Percentiles rank a stretch among this genome's conserved stretches.
Evolutionary conservation across 352 stramenopile genomes (phyloP).

Genomic region (Aphanomyces stellatus): DNA sequence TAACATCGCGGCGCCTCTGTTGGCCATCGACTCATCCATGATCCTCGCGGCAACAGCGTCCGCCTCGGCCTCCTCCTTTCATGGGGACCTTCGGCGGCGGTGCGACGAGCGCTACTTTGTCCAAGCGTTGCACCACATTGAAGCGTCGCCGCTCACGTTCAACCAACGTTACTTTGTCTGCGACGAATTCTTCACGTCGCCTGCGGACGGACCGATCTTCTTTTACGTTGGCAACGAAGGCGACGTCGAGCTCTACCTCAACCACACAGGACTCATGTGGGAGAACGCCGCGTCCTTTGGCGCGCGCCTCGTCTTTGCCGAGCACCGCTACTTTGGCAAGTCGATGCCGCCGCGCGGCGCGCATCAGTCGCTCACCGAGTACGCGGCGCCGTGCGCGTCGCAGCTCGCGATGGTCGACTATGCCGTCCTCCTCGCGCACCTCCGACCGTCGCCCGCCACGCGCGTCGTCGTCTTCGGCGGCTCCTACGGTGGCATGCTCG

Average conservation of each 20-base stretch:
- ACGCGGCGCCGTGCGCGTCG: no score
- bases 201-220: slow-evolving; percentile 54
- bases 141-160: slow-evolving; percentile 13
- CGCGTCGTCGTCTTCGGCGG: slow-evolving; percentile 57
- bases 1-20: no score
- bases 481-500: slow-evolving; percentile 71
- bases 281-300: slow-evolving; percentile 52
- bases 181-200: slow-evolving; percentile 32
- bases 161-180: slow-evolving; percentile 67
- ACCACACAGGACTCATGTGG: slow-evolving; percentile 66
- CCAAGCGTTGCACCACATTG: slow-evolving; percentile 46
- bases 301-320: slow-evolving; percentile 59
- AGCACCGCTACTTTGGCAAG: slow-evolving; percentile 73
- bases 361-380: slow-evolving; percentile 14
- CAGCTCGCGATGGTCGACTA: slow-evolving; percentile 60
- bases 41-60: no score
- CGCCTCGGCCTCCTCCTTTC: no score
- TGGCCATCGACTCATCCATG: no score
- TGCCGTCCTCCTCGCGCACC: slow-evolving; percentile 35
- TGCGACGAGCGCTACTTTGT: slow-evolving; percentile 39
- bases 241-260: slow-evolving; percentile 55
- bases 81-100: slow-evolving; percentile 33
- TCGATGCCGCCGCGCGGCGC: slow-evolving; percentile 33
- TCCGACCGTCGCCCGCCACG: slow-evolving; percentile 35
- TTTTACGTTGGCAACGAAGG: slow-evolving; percentile 70